Evolutionary conservation across 2,329 filamentous ascomycete species (phyloP), one percentile per base, ranked within the genome.

Genomic region (Helminthosporium solani): DNA sequence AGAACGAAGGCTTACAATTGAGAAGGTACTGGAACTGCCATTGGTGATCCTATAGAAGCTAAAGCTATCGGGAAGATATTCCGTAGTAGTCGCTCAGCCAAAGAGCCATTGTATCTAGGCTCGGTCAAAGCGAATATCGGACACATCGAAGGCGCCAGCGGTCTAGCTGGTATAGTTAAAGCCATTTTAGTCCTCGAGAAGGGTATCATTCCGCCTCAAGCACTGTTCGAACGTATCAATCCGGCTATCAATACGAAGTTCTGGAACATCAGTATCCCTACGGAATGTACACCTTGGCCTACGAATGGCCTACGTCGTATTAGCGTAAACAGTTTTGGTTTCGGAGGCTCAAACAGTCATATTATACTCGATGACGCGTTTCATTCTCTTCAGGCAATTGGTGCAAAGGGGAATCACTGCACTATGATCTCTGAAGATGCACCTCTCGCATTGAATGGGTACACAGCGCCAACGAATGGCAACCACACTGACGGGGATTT

Each of bases 1-100:
- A 80, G 80, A 4, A 83, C 80, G 1, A 72, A 75, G 34, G 78
- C 75, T 2, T 78, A 80, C 4, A 47, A 61, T 15, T 47, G 46
- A 51, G 2, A 36, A 28, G 2, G 53, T 52, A 5, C 9, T 48
- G 9, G 19, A 19, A 3, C 12, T 9, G 40, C 40, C 21, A 40
- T 43, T 18, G 8, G 33, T 6, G 11, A 23, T 5, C 3, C 21
- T 9, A 21, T 37, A 23, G 14, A 25, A 11, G n/a, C 30, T 4
- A 33, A n/a, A n/a, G 28, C n/a, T n/a, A n/a, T n/a, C n/a, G n/a
- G n/a, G n/a, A n/a, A n/a, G n/a, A 40, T 8, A 21, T 27, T 2
- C 14, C 33, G 12, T 39, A 38, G 12, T 18, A 31, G 34, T 44
- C 11, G 19, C 35, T 39, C 8, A 11, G 9, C 9, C 19, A 23